These are phyloP conservation scores for Pestalotiopsis sp. DNA, from an alignment of 2,329 filamentous ascomycete species.

Conservation along the genomic window DNA sequence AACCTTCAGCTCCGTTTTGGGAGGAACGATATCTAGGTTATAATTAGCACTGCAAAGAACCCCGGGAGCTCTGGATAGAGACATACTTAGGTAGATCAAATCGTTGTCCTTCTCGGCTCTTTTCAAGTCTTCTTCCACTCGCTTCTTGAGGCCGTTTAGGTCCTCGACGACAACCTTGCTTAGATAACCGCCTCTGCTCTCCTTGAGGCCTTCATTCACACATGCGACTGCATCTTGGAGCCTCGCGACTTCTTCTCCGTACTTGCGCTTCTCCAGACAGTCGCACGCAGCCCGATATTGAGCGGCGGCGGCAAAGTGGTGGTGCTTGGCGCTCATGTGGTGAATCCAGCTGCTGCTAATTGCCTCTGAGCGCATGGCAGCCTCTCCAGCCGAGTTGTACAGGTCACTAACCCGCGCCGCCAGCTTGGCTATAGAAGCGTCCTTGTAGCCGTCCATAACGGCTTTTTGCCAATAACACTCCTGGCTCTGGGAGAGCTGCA, in stretches of 20 bases:
- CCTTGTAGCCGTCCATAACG: slow-evolving; percentile 90
- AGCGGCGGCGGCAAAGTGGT: slow-evolving; percentile 94
- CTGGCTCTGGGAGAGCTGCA: slow-evolving; percentile 90
- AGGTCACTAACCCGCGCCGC: slow-evolving; percentile 88
- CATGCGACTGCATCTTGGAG: slow-evolving; percentile 81
- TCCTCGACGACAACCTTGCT: slow-evolving; percentile 82
- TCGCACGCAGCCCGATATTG: slow-evolving; percentile 91
- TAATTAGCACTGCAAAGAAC: neutral
- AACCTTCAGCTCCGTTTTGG: slow-evolving; percentile 83
- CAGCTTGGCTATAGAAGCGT: slow-evolving; percentile 87
- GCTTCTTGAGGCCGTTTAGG: slow-evolving; percentile 78
- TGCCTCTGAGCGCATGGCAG: slow-evolving; percentile 83
- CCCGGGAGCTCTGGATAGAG: neutral
- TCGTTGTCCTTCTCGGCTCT: slow-evolving; percentile 96
- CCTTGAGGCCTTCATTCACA: slow-evolving; percentile 83
- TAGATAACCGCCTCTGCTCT: slow-evolving; percentile 72
- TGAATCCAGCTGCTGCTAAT: slow-evolving; percentile 97
- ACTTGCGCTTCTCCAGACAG: slow-evolving; percentile 89
- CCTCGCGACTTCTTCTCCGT: slow-evolving; percentile 92
- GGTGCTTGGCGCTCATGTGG: slow-evolving; percentile 94
- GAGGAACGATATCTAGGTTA: slow-evolving; percentile 68
- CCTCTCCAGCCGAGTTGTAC: slow-evolving; percentile 82
- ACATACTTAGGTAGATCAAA: slow-evolving; percentile 81
- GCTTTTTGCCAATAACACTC: slow-evolving; percentile 99
- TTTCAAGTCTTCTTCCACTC: slow-evolving; percentile 85